Base-by-base conservation (phyloP, 2,329 filamentous ascomycete species). In the Nannizzia gypsea region DNA sequence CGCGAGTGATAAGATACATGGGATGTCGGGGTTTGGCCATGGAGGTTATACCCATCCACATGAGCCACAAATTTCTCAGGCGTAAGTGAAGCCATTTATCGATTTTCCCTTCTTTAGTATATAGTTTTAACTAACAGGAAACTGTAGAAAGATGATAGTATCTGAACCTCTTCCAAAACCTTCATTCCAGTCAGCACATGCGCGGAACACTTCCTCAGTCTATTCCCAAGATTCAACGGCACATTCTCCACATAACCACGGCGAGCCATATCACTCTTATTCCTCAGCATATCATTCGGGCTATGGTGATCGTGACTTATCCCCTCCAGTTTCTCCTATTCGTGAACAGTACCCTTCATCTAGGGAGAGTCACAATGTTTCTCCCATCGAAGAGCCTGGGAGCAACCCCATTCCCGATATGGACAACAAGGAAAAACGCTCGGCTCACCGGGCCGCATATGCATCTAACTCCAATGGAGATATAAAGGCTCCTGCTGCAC, bases 261-360 rank as follows among this genome's bases (percentile, higher is more conserved):
- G 50, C 13, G 26, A 54, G 9, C 11, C 20, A 34, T 20, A 28
- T 50, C 57, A 11, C 9, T 44, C 6, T 15, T 57, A 44, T 6
- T 26, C 55, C 26, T 50, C 52, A 15, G 17, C 40, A 31, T 58
- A 57, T 34, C 50, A 42, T 15, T 59, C 62, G 6, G 48, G 48
- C 20, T 63, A 61, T 36, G 61, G 62, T 13, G 62, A 65, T 26
- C 67, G 65, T 20, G 75, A 70, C 61, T 70, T 78, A n/a, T 79
- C 77, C 9, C 76, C 77, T 46, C 76, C 74, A 40, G 74, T 75
- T 58, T 77, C 76, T 26, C 76, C 76, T 6, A 62, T 68, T 22
- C 65, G 63, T 55, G 61, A 63, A 28, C 62, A 66, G 20, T 60
- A 59, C n/a, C 58, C 65, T n/a, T 34, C 44, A 4, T 36, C 44